phyloP scores from a whole-genome alignment of 768 basidiomycete species.

The Russula abietina region DNA sequence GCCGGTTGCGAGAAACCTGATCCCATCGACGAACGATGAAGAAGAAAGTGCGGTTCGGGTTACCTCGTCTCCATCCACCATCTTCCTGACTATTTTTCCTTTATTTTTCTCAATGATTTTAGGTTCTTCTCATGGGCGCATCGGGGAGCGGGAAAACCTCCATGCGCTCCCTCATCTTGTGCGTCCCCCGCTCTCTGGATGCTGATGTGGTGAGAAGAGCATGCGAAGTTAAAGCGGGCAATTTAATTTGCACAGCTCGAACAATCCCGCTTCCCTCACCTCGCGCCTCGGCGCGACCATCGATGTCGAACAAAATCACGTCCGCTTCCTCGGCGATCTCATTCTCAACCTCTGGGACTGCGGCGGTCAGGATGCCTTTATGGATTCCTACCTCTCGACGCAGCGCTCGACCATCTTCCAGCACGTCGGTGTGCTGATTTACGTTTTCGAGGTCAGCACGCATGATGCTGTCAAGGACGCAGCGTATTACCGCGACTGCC shows the following conservation, averaged over 20 bases:
- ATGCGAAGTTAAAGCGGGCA: not conserved
- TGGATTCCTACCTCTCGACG: slow-evolving; percentile 91
- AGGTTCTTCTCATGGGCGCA: slow-evolving; percentile 98
- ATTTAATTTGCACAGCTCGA: slow-evolving; percentile 51
- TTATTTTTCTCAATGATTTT: not conserved
- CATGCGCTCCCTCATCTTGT: slow-evolving; percentile 99
- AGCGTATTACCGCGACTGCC: slow-evolving; percentile 87
- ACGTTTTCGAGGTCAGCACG: slow-evolving; percentile 94
- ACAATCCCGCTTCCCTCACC: slow-evolving; percentile 89
- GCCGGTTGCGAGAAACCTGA: not conserved
- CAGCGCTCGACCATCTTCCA: slow-evolving; percentile 94
- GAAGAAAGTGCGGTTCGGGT: slow-evolving; percentile 32
- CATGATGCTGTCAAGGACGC: slow-evolving; percentile 81
- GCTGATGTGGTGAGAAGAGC: slow-evolving; percentile 4
- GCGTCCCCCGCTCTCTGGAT: slow-evolving; percentile 34
- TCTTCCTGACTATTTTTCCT: not conserved
- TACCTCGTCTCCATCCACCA: not conserved
- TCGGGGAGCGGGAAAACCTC: slow-evolving; percentile 94
- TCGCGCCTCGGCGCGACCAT: slow-evolving; percentile 92
- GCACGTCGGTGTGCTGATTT: slow-evolving; percentile 95
- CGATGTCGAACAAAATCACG: slow-evolving; percentile 96
- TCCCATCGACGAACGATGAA: slow-evolving; percentile 28
- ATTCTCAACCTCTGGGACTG: slow-evolving; percentile 98
- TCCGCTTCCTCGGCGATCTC: slow-evolving; percentile 93
- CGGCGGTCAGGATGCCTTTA: slow-evolving; percentile 96